Conservation (phyloP, 768 basidiomycete species). For the Rhodotorula diobovata region DNA sequence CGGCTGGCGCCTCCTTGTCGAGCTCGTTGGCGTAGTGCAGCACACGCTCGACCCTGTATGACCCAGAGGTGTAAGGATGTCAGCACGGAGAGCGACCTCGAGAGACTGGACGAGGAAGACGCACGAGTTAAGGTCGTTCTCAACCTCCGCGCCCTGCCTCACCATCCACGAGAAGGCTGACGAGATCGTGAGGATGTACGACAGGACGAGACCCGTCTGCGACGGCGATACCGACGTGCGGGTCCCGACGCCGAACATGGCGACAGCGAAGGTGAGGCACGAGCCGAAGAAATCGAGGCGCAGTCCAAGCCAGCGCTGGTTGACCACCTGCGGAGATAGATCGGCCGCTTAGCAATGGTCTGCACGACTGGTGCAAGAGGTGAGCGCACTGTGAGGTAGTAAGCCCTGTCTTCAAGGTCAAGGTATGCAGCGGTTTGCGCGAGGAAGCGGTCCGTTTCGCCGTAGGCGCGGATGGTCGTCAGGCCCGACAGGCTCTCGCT, state of each 20-base stretch:
- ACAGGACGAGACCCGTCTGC: conserved; percentile 71
- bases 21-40: conserved; percentile 72
- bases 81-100: conserved; percentile 21
- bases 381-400: conserved; percentile 74
- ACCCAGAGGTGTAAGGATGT: conserved; percentile 58
- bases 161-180: conserved; percentile 70
- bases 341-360: neutral
- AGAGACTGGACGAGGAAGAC: neutral
- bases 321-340: neutral
- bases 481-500: conserved; percentile 69
- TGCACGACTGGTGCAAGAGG: conserved; percentile 46
- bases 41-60: conserved; percentile 55
- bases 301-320: conserved; percentile 57
- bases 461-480: conserved; percentile 76
- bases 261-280: conserved; percentile 65
- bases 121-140: conserved; percentile 8
- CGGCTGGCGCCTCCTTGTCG: conserved; percentile 49
- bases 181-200: conserved; percentile 49
- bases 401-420: conserved; percentile 82
- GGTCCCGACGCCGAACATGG: conserved; percentile 70
- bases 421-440: conserved; percentile 68
- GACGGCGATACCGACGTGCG: conserved; percentile 71
- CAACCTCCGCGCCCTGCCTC: conserved; percentile 57
- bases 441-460: conserved; percentile 64
- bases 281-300: conserved; percentile 82